These are phyloP conservation scores for Paracoccidioides lutzii DNA, from an alignment of 2,329 filamentous ascomycete species.

Conservation along the genomic window DNA sequence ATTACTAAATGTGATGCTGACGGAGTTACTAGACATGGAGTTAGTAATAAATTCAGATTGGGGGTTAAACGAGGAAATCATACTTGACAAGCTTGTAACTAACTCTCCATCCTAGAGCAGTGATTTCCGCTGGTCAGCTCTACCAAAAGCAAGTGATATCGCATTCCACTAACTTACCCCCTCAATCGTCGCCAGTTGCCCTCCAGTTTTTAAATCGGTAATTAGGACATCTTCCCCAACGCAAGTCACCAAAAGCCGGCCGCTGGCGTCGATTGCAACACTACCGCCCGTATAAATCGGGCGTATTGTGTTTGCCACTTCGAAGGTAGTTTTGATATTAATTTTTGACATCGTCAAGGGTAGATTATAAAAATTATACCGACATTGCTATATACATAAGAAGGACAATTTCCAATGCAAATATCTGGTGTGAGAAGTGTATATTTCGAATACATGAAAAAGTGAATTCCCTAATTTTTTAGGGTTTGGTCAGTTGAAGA, in stretches of 20 bases:
- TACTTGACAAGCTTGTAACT: constrained; percentile 34
- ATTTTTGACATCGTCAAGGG: constrained; percentile 35
- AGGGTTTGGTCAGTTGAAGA: neutral
- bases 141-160: constrained; percentile 10
- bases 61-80: constrained; percentile 8
- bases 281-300: constrained; percentile 91
- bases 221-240: constrained; percentile 86
- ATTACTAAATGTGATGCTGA: constrained; percentile 76
- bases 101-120: constrained; percentile 48
- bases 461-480: neutral
- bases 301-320: constrained; percentile 67
- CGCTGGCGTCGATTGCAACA: constrained; percentile 68
- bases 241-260: constrained; percentile 71
- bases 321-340: constrained; percentile 72
- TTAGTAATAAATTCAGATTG: constrained; percentile 2
- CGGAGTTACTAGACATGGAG: constrained; percentile 54
- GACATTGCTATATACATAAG: neutral
- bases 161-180: constrained; percentile 47
- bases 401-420: neutral
- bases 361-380: neutral
- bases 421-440: neutral
- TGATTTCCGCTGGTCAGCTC: neutral
- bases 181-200: constrained; percentile 72
- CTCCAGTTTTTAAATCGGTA: constrained; percentile 70
- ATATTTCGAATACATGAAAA: neutral